Base-by-base conservation (phyloP, 1,284 basidiomycete genomes). In the Pisolithus thermaeus region DNA sequence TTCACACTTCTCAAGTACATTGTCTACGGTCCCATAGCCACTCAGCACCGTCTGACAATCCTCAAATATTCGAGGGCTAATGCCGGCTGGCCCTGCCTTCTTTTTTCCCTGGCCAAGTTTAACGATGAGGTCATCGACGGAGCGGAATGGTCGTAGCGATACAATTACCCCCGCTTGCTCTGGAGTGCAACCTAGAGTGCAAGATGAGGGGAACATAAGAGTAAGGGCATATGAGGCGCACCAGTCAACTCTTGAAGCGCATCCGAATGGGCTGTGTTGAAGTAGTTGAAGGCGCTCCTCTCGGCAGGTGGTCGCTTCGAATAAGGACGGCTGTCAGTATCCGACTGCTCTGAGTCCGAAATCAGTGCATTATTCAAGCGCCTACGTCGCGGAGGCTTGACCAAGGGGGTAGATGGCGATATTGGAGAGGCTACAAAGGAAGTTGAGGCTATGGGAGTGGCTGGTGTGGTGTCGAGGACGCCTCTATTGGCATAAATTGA, bases 11-110 rank as follows among this genome's bases (percentile, higher is more conserved):
- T 84, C 83, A 14, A 99, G 79, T 56, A 98, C 87, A 56, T 78
- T 79, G 68, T 99, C 97, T 50, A 99, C 95, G 51, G 87, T 83
- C 18, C 86, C 84, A 64, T 97, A 99, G 2, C 93, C 93, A 56
- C 86, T 78, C 70, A 97, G 90, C 59, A 98, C 90, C 48, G 86
- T 81, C 49, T 83, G 82, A 65, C 91, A 95, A 58, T 96, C 91
- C 61, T 95, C 90, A 65, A 98, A 93, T 64, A 99, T 78, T 53
- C 88, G 84, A 52, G 88, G 80, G 53, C 92, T 94, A 58, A 99
- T 87, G 18, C 95, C 95, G 7, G 73, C 76, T 12, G 84, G 81
- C 1, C 84, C 83, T 3, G 83, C 79, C 62, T 93, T 94, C 70
- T 92, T 92, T 71, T 78, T 84, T 16, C 82, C 84, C 68, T 93